A percentile compares a stretch with the other conserved stretches of the same genome.
phyloP scores from a whole-genome alignment of 2,329 filamentous ascomycete species.

The Emydomyces testavorans region DNA sequence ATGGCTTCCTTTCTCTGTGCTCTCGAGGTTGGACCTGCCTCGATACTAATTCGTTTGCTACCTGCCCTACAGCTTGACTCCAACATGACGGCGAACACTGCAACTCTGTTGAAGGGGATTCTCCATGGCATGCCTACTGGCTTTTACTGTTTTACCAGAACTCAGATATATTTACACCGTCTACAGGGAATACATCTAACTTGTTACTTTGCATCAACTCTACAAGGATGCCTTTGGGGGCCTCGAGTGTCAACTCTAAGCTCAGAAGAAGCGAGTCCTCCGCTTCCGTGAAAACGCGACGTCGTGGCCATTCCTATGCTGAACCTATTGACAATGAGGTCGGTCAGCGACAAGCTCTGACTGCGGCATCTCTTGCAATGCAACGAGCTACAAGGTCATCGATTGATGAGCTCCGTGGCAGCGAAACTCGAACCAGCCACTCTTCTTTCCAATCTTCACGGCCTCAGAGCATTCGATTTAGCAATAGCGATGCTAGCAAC shows the following conservation, averaged over 20 bases:
- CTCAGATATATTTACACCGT: neutral
- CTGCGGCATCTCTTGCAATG: conserved; percentile 37
- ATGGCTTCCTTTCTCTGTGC: neutral
- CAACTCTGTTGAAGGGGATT: neutral
- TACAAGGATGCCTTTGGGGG: conserved; percentile 22
- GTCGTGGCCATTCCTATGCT: conserved; percentile 17
- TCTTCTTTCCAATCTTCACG: neutral
- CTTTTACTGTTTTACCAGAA: conserved; percentile 1
- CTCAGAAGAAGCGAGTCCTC: conserved; percentile 32
- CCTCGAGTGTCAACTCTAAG: conserved; percentile 24
- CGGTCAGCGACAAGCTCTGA: conserved; percentile 28
- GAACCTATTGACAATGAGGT: conserved; percentile 25
- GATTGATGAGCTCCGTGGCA: neutral
- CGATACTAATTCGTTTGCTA: neutral
- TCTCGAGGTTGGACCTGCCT: neutral
- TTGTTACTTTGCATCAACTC: neutral
- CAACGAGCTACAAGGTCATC: conserved; percentile 23
- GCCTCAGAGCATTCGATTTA: conserved; percentile 12
- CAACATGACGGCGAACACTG: neutral
- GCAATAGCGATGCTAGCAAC: neutral
- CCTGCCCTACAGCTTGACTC: neutral
- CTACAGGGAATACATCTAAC: neutral
- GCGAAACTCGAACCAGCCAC: neutral
- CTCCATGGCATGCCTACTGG: neutral
- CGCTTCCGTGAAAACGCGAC: conserved; percentile 28